Percentiles rank a stretch among this genome's conserved stretches.
Conservation (phyloP, 495 filamentous ascomycete species). For the Tetracladium setigerum region DNA sequence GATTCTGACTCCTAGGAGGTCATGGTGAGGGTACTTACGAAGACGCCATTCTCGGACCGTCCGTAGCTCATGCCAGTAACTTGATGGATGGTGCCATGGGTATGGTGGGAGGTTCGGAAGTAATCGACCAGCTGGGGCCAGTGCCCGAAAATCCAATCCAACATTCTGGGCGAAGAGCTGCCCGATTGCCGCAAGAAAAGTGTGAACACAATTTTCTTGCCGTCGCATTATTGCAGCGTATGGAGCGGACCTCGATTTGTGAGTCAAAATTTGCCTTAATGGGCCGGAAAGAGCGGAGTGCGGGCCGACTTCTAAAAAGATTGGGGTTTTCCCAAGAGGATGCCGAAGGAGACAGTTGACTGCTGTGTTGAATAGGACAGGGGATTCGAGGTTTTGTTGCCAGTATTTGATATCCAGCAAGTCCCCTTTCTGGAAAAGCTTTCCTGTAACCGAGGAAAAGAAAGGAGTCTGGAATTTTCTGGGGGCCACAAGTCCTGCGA, state of each 20-base stretch:
- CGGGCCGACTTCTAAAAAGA: constrained; percentile 56
- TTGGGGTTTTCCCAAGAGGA: constrained; percentile 20
- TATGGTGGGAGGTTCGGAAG: constrained; percentile 38
- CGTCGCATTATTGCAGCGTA: neutral
- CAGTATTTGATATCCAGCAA: constrained; percentile 37
- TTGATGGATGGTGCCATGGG: constrained; percentile 42
- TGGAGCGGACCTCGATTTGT: constrained; percentile 4
- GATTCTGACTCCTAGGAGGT: constrained; percentile 44
- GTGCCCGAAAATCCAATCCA: constrained; percentile 29
- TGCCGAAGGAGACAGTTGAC: neutral
- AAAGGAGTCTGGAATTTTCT: constrained; percentile 14
- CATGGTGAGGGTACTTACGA: constrained; percentile 35
- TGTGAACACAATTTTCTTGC: constrained; percentile 27
- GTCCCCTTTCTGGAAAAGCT: no score
- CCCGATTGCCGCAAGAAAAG: constrained; percentile 35
- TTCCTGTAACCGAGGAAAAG: no score
- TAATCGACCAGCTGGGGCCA: constrained; percentile 20
- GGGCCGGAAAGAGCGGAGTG: constrained; percentile 56
- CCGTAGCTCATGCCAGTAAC: constrained; percentile 46
- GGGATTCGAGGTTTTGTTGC: constrained; percentile 44
- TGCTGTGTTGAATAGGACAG: constrained; percentile 37
- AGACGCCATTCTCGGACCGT: constrained; percentile 43
- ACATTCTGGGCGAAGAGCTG: constrained; percentile 35
- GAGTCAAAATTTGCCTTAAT: constrained; percentile 43
- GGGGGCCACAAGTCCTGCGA: neutral